These are phyloP conservation scores for Antarctomyces pellizariae DNA, from an alignment of 495 filamentous ascomycete species.

Conservation along the genomic window DNA sequence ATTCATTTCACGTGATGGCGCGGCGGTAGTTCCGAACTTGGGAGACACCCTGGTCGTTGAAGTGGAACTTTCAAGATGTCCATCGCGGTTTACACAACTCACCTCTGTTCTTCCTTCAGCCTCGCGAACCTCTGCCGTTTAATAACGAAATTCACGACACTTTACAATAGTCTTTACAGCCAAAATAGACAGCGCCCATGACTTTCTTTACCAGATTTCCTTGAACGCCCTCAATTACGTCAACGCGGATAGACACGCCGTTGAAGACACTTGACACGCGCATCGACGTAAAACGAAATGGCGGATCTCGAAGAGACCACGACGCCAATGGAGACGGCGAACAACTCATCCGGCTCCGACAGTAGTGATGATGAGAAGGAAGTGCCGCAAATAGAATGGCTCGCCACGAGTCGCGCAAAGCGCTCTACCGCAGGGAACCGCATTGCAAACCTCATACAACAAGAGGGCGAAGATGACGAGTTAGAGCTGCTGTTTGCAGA, in stretches of 20 bases:
- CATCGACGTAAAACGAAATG: slow-evolving; percentile 6
- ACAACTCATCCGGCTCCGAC: slow-evolving; percentile 2
- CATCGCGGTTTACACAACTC: too few relatives aligned
- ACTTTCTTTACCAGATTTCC: too few relatives aligned
- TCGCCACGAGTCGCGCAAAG: slow-evolving; percentile 53
- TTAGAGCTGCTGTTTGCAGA: slow-evolving; percentile 65
- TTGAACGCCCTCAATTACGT: too few relatives aligned
- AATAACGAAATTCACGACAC: too few relatives aligned
- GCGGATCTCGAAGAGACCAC: slow-evolving; percentile 6
- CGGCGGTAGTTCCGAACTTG: too few relatives aligned
- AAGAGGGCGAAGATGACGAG: slow-evolving; percentile 50
- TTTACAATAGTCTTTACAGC: too few relatives aligned
- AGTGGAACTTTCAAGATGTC: too few relatives aligned
- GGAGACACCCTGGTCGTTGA: too few relatives aligned
- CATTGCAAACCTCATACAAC: slow-evolving; percentile 48
- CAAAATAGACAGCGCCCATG: too few relatives aligned
- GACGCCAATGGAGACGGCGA: slow-evolving; percentile 4
- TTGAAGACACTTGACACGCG: not conserved
- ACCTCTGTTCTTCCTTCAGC: too few relatives aligned
- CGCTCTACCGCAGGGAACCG: slow-evolving; percentile 73
- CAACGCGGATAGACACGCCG: not conserved
- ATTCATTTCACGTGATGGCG: too few relatives aligned
- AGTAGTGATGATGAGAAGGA: slow-evolving; percentile 7
- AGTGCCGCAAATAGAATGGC: slow-evolving; percentile 33
- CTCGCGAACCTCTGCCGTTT: too few relatives aligned